phyloP scores from a whole-genome alignment of 371 early-diverging fungal genomes.

The Circinella umbellata region DNA sequence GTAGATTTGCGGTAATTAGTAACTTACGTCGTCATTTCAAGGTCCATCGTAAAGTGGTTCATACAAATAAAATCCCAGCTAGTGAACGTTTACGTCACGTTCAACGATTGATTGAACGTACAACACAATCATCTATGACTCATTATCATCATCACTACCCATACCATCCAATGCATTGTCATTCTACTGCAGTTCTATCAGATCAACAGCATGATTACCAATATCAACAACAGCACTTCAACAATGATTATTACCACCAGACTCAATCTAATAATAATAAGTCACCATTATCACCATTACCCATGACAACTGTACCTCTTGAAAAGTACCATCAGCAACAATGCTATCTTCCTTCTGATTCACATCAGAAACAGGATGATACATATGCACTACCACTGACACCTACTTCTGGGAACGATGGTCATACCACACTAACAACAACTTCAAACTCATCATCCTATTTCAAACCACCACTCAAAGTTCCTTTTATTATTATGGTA shows the following conservation, averaged over 20 bases:
- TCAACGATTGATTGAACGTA: conserved; percentile 33
- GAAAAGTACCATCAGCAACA: neutral
- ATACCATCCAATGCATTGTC: neutral
- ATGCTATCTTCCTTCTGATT: neutral
- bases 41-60: conserved; percentile 31
- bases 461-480: neutral
- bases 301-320: no score
- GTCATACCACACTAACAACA: neutral
- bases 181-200: neutral
- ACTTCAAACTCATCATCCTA: no score
- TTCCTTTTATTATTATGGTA: neutral
- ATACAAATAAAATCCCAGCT: conserved; percentile 21
- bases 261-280: no score
- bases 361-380: neutral
- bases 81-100: conserved; percentile 30
- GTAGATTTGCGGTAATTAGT: conserved; percentile 45
- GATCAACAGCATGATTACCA: neutral
- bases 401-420: neutral
- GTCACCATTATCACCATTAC: neutral
- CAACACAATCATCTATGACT: neutral
- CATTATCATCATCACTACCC: neutral
- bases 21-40: conserved; percentile 48
- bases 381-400: neutral
- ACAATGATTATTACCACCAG: no score
- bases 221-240: neutral